Percentiles rank a stretch among this genome's conserved stretches.
Evolutionary conservation across 2,329 filamentous ascomycete genomes (phyloP).

Genomic region (Colletotrichum ledebouriae): DNA sequence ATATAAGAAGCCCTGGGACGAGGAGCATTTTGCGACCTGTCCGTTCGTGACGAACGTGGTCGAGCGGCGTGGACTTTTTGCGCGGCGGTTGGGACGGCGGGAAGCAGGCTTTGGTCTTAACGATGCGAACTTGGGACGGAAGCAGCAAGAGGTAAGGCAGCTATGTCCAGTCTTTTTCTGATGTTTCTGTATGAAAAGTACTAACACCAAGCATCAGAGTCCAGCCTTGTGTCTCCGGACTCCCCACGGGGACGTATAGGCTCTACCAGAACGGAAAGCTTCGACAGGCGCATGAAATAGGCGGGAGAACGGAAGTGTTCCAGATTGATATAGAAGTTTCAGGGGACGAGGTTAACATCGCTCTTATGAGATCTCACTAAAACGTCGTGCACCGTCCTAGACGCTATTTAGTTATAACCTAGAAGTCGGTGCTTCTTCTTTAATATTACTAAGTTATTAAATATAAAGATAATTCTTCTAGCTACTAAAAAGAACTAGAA

Average conservation of each 20-base stretch:
- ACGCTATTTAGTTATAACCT: no score
- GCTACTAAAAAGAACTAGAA: no score
- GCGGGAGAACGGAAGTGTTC: neutral
- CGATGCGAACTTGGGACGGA: slow-evolving; percentile 18
- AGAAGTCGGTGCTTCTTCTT: no score
- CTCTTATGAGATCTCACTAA: neutral
- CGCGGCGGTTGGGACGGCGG: slow-evolving; percentile 9
- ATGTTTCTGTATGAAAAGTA: no score
- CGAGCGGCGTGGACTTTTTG: slow-evolving; percentile 14
- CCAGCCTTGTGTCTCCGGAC: neutral
- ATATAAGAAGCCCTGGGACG: slow-evolving; percentile 44
- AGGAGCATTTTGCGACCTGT: slow-evolving; percentile 30
- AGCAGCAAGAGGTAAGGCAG: neutral
- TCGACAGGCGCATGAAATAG: rapidly evolving
- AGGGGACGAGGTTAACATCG: slow-evolving; percentile 1
- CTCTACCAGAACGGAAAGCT: neutral
- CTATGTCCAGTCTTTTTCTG: neutral
- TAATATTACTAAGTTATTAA: no score
- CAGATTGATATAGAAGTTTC: neutral
- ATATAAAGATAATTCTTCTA: no score
- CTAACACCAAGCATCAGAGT: neutral
- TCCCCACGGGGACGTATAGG: neutral
- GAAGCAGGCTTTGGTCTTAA: neutral
- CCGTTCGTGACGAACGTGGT: slow-evolving; percentile 12
- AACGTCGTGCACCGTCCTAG: no score